Evolutionary conservation across 2,329 filamentous ascomycete genomes (phyloP), one percentile per base, ranked within the genome.

Genomic region (Purpureocillium takamizusanense): DNA sequence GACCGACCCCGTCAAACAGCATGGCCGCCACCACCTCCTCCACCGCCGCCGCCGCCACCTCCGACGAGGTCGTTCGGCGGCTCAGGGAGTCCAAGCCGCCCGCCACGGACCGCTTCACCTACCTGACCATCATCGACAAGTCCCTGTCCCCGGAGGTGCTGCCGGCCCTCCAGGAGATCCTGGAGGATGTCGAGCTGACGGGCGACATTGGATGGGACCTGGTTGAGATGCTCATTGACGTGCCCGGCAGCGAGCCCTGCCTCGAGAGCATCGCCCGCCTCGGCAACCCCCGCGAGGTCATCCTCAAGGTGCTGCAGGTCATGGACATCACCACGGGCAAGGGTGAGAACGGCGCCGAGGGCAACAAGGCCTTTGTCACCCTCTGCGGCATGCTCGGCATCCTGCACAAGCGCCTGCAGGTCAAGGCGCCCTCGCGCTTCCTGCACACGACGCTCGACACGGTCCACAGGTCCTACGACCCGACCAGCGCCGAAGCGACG

Each of bases 181-280:
- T 86, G 14, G 76, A 83, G 56, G 78, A 86, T 67, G 66, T 70
- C 9, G 68, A 74, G 41, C 66, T 89, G 40, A 86, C 83, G 3
- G 75, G 74, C 43, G 82, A 86, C 40, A 88, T 90, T 50, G 86
- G 86, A 36, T 92, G 86, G 86, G 86, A 92, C 56, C 65, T 90
- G 37, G 81, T 92, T 16, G 81, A 84, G 53, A 76, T 86, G 52
- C 72, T 92, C 4, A 69, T 88, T 17, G 70, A 76, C 28, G 62
- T 87, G 5, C 70, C 83, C 2, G 77, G 72, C 11, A 81, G 80
- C n/a, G 78, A 83, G 48, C 60, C 70, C 34, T 88, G 85, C 53
- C 67, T 90, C 13, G 75, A 82, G 54, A 83, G 81, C 23, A 79
- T 90, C 37, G 85, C 85, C 25, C 74, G 80, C 17, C 69, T 87